phyloP scores from a whole-genome alignment of 768 basidiomycete species.

The Tulasnella sp. region DNA sequence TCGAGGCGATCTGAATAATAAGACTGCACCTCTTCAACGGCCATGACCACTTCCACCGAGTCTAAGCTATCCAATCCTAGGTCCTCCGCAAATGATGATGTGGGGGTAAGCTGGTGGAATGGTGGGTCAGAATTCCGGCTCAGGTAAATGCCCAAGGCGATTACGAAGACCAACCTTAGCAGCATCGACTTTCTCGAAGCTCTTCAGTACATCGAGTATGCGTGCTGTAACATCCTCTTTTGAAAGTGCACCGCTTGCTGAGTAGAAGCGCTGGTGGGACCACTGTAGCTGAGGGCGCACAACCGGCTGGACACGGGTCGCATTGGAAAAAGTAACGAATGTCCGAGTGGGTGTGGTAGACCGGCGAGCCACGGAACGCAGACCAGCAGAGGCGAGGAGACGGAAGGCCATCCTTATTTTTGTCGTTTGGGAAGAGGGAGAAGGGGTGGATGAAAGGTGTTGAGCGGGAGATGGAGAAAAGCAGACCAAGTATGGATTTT shows the following conservation, averaged over 20 bases:
- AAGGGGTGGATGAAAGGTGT: neutral
- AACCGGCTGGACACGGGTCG: neutral
- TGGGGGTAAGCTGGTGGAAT: constrained; percentile 53
- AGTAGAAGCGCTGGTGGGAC: constrained; percentile 43
- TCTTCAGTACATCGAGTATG: constrained; percentile 77
- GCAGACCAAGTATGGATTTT: constrained; percentile 3
- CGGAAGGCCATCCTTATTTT: constrained; percentile 18
- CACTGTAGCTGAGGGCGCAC: neutral
- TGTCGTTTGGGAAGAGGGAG: neutral
- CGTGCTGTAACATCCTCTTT: constrained; percentile 66
- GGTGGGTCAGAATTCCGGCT: constrained; percentile 8
- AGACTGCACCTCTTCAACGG: constrained; percentile 77
- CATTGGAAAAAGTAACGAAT: constrained; percentile 3
- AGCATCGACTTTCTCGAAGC: constrained; percentile 82
- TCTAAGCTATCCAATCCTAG: constrained; percentile 94
- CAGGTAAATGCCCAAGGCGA: neutral
- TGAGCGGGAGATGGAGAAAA: constrained; percentile 5
- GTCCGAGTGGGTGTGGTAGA: neutral
- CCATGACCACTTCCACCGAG: constrained; percentile 97
- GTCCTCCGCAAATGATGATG: constrained; percentile 70
- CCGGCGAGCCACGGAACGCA: neutral
- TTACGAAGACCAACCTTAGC: constrained; percentile 52
- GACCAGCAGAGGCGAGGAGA: constrained; percentile 19
- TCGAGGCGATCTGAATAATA: neutral
- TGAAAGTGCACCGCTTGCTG: constrained; percentile 61